Conservation (phyloP, 2,329 filamentous ascomycete genomes). For the Pleurostoma richardsiae region DNA sequence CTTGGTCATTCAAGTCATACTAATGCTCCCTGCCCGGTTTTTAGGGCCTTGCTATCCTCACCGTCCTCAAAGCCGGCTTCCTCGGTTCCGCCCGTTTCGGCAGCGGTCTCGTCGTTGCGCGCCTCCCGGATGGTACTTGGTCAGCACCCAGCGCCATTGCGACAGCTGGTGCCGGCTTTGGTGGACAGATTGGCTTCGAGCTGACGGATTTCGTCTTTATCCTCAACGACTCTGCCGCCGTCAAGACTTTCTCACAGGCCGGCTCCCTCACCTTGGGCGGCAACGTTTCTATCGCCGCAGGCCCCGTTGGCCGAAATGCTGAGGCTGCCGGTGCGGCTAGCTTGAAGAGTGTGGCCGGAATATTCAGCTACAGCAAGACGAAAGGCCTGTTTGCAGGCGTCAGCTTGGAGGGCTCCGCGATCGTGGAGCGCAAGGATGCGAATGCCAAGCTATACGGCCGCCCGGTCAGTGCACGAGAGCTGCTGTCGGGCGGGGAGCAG, state of each 20-base stretch:
- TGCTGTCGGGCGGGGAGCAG: constrained; percentile 72
- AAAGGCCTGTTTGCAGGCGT: constrained; percentile 97
- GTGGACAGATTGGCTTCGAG: constrained; percentile 83
- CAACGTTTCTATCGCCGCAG: constrained; percentile 93
- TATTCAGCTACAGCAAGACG: constrained; percentile 97
- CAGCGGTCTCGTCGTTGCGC: constrained; percentile 75
- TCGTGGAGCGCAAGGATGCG: constrained; percentile 92
- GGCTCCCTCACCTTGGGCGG: constrained; percentile 90
- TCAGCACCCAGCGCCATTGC: constrained; percentile 78
- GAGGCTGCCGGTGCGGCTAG: constrained; percentile 94
- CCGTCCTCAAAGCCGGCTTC: constrained; percentile 83
- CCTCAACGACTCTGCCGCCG: constrained; percentile 83
- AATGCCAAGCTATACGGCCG: constrained; percentile 94
- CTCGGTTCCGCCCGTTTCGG: constrained; percentile 78
- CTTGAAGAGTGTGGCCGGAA: constrained; percentile 79
- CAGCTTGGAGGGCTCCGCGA: constrained; percentile 84
- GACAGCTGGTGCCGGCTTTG: constrained; percentile 76
- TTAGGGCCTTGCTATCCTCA: constrained; percentile 76
- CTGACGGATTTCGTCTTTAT: constrained; percentile 97
- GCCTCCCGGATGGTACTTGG: constrained; percentile 73
- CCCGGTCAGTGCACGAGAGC: constrained; percentile 72
- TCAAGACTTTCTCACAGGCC: constrained; percentile 89
- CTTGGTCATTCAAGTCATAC: not conserved
- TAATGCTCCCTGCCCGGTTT: constrained; percentile 2
- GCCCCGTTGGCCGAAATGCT: constrained; percentile 88